phyloP scores from a whole-genome alignment of 1,139 yeast species.

The Kodamaea anthophila region DNA sequence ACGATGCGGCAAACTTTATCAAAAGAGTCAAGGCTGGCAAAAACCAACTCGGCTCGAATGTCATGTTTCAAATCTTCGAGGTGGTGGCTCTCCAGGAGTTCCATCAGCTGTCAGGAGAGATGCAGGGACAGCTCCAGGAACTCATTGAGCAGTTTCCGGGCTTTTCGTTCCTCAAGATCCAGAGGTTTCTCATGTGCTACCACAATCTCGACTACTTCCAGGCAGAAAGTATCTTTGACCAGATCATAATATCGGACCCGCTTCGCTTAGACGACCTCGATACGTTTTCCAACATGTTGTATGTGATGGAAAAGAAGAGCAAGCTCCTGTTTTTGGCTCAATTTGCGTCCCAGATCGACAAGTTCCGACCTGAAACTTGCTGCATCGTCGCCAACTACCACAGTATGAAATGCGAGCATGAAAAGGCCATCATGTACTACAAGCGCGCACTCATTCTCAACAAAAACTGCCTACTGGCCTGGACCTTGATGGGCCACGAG shows the following conservation, averaged over 20 bases:
- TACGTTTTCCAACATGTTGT: slow-evolving; percentile 84
- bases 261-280: slow-evolving; percentile 86
- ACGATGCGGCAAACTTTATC: slow-evolving; percentile 51
- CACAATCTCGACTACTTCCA: slow-evolving; percentile 75
- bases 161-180: slow-evolving; percentile 70
- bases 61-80: slow-evolving; percentile 67
- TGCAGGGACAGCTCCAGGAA: slow-evolving; percentile 43
- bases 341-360: slow-evolving; percentile 74
- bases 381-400: slow-evolving; percentile 92
- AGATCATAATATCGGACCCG: slow-evolving; percentile 71
- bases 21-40: slow-evolving; percentile 28
- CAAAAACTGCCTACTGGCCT: slow-evolving; percentile 79
- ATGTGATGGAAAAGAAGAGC: slow-evolving; percentile 86
- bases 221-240: slow-evolving; percentile 77
- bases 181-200: slow-evolving; percentile 73
- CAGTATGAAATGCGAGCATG: slow-evolving; percentile 88
- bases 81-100: slow-evolving; percentile 74
- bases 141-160: slow-evolving; percentile 55
- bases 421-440: slow-evolving; percentile 88
- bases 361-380: slow-evolving; percentile 90
- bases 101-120: slow-evolving; percentile 55
- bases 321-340: slow-evolving; percentile 86
- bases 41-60: slow-evolving; percentile 18
- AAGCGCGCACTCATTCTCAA: slow-evolving; percentile 82
- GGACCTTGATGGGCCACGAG: slow-evolving; percentile 99